Percentiles rank a stretch among this genome's conserved stretches.
These are phyloP conservation scores for Starmerella gropengiesseri DNA, from an alignment of 805 yeast species.

Conservation along the genomic window DNA sequence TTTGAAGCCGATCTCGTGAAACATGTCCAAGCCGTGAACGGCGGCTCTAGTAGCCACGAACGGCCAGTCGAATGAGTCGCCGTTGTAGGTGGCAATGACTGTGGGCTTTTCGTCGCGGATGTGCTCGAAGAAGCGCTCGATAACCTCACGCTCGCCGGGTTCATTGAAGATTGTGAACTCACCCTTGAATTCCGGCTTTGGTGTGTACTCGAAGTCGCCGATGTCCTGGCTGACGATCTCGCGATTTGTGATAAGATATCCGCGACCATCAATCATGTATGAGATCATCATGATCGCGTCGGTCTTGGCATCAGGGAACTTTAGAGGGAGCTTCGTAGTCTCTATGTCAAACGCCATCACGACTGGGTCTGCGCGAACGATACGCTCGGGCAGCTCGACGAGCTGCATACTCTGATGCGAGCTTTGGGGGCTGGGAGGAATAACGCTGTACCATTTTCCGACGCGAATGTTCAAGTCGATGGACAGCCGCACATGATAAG, in stretches of 20 bases:
- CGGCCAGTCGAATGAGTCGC: conserved; percentile 99
- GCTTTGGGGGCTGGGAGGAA: conserved; percentile 1
- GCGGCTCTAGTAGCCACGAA: conserved; percentile 83
- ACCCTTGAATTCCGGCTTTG: conserved; percentile 93
- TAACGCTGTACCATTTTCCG: conserved; percentile 75
- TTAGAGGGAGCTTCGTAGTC: conserved; percentile 91
- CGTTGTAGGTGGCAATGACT: conserved; percentile 95
- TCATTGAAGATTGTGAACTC: conserved; percentile 83
- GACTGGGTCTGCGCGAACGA: conserved; percentile 95
- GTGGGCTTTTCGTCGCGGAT: conserved; percentile 82
- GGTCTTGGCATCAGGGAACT: conserved; percentile 81
- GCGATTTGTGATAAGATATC: conserved; percentile 83
- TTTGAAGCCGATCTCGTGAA: conserved; percentile 86
- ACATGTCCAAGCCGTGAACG: conserved; percentile 77
- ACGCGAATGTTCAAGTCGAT: conserved; percentile 74
- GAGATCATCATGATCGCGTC: conserved; percentile 99
- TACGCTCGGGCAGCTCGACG: conserved; percentile 54
- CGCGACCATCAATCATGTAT: conserved; percentile 97
- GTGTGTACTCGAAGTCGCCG: conserved; percentile 94
- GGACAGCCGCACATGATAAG: conserved; percentile 92
- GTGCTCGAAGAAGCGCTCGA: conserved; percentile 78
- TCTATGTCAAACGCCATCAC: conserved; percentile 95
- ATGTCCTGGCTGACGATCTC: conserved; percentile 91
- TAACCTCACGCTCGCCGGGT: conserved; percentile 62
- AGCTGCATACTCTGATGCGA: conserved; percentile 42